phyloP scores from a whole-genome alignment of 2,329 filamentous ascomycete genomes.

The Ramularia endophylla region DNA sequence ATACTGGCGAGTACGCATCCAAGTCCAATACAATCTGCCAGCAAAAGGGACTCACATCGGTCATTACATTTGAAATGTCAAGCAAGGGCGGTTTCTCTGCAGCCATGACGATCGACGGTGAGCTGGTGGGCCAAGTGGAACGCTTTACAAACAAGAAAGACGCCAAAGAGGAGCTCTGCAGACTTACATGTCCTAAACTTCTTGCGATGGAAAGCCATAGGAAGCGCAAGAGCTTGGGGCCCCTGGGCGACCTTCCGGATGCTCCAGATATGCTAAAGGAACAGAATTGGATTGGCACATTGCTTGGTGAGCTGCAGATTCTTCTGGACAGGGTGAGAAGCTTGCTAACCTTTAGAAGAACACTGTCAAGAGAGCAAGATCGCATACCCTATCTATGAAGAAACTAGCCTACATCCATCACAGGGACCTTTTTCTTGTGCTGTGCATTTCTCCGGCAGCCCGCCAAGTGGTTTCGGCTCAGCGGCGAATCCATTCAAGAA shows the following conservation, averaged over 20 bases:
- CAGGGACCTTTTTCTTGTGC: slow-evolving; percentile 16
- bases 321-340: background rate
- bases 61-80: slow-evolving; percentile 5
- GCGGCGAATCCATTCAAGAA: slow-evolving; percentile 27
- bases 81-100: slow-evolving; percentile 3
- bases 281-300: slow-evolving; percentile 34
- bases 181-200: slow-evolving; percentile 28
- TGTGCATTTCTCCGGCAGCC: slow-evolving; percentile 13
- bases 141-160: slow-evolving; percentile 37
- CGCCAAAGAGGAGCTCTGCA: slow-evolving; percentile 37
- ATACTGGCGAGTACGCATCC: slow-evolving; percentile 1
- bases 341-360: slow-evolving; percentile 23
- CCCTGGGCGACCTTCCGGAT: background rate
- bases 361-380: slow-evolving; percentile 14
- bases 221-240: slow-evolving; percentile 18
- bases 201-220: slow-evolving; percentile 24
- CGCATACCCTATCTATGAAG: slow-evolving; percentile 32
- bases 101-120: slow-evolving; percentile 21
- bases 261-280: slow-evolving; percentile 14
- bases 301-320: slow-evolving; percentile 23
- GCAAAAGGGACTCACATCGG: slow-evolving; percentile 21
- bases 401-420: slow-evolving; percentile 29
- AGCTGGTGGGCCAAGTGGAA: slow-evolving; percentile 20
- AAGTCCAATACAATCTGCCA: slow-evolving; percentile 14
- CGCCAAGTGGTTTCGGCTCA: slow-evolving; percentile 33